Evolutionary conservation across 2,329 filamentous ascomycete genomes (phyloP).

Genomic region (Fusarium illudens): DNA sequence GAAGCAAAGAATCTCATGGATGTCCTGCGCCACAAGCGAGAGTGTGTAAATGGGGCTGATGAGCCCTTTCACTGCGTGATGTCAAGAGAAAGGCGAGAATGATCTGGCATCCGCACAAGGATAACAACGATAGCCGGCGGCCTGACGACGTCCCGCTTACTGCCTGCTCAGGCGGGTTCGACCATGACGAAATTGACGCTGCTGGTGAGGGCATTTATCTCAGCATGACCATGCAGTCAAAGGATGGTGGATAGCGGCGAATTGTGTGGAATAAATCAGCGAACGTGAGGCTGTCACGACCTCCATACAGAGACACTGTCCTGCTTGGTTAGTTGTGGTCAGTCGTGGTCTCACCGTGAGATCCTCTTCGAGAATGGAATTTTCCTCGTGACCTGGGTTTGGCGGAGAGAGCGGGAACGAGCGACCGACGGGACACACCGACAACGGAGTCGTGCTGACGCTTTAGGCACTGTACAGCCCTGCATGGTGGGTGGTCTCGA

Average conservation of each 20-base stretch:
- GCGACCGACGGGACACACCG: neutral
- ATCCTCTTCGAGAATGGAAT: conserved; percentile 4
- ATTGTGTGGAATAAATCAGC: conserved; percentile 16
- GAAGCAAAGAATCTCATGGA: conserved; percentile 9
- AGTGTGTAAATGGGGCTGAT: neutral
- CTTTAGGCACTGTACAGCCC: neutral
- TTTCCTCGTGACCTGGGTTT: neutral
- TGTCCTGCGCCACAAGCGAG: conserved; percentile 12
- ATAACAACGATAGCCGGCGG: neutral
- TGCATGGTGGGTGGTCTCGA: neutral
- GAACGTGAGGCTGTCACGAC: conserved; percentile 37
- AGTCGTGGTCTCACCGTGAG: conserved; percentile 27
- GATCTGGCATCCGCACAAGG: neutral
- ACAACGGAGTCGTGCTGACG: neutral
- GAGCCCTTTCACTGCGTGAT: conserved; percentile 20
- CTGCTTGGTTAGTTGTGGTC: conserved; percentile 16
- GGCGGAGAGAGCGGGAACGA: neutral
- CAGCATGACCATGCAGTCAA: conserved; percentile 27
- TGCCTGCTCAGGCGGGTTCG: conserved; percentile 27
- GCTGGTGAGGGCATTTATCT: conserved; percentile 1
- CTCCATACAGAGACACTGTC: conserved; percentile 20
- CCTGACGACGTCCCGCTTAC: conserved; percentile 3
- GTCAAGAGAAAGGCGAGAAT: conserved; percentile 20
- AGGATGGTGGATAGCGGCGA: conserved; percentile 3
- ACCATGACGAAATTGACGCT: conserved; percentile 32